Evolutionary conservation across 2,329 filamentous ascomycete genomes (phyloP).

Genomic region (Sphaerulina vaccinii): DNA sequence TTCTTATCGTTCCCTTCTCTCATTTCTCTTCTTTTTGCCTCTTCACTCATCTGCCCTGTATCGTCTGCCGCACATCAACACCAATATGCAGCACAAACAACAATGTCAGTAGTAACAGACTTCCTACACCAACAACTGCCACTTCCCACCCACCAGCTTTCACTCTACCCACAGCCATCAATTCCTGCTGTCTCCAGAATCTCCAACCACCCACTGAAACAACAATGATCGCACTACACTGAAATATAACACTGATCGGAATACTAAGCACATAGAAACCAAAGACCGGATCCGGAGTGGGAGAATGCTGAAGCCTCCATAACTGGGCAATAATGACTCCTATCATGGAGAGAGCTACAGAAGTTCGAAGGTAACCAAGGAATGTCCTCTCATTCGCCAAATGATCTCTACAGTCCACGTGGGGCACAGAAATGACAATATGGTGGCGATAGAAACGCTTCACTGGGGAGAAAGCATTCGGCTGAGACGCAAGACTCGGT

Average conservation of each 20-base stretch:
- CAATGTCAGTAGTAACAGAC: constrained; percentile 37
- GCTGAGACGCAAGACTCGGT: background rate
- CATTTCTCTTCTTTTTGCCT: too few relatives aligned
- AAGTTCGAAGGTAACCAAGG: constrained; percentile 70
- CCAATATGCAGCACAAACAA: constrained; percentile 23
- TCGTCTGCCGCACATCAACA: constrained; percentile 11
- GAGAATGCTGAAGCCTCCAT: constrained; percentile 58
- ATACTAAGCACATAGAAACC: constrained; percentile 62
- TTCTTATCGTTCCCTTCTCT: too few relatives aligned
- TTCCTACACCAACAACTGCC: constrained; percentile 47
- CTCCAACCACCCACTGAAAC: constrained; percentile 56
- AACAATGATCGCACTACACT: constrained; percentile 50
- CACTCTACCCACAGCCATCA: constrained; percentile 56
- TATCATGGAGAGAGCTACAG: constrained; percentile 64
- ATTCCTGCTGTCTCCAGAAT: constrained; percentile 62
- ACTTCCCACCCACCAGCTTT: constrained; percentile 61
- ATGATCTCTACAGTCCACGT: constrained; percentile 55
- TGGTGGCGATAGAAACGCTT: constrained; percentile 51
- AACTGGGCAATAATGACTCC: constrained; percentile 67
- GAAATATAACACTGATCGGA: constrained; percentile 55
- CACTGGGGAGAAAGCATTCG: constrained; percentile 23
- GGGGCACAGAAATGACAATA: constrained; percentile 52
- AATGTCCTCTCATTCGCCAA: constrained; percentile 72
- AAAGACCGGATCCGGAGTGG: constrained; percentile 47
- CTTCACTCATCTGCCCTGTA: background rate